A percentile compares a stretch with the other conserved stretches of the same genome.
Conservation (phyloP, 768 basidiomycete species). For the Mycena leptocephala region DNA sequence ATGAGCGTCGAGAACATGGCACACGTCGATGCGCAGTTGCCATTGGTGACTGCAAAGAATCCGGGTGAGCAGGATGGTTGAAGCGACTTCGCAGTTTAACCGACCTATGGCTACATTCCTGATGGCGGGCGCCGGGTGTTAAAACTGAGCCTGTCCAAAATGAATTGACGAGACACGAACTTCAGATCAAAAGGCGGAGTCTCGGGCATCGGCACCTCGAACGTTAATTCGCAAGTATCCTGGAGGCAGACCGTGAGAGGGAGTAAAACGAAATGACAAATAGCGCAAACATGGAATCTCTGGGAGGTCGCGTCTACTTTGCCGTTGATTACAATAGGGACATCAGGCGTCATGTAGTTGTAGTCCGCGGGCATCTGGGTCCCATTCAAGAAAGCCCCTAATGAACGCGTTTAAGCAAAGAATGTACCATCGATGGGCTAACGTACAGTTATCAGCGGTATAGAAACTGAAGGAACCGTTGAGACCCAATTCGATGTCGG, state of each 20-base stretch:
- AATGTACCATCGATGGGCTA: neutral
- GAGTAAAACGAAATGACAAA: neutral
- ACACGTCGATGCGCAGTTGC: conserved; percentile 74
- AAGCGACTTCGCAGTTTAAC: neutral
- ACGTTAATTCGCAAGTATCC: conserved; percentile 62
- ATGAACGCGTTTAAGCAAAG: neutral
- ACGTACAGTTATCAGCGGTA: conserved; percentile 68
- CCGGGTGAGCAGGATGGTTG: neutral
- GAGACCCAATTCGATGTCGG: conserved; percentile 64
- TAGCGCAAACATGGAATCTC: conserved; percentile 60
- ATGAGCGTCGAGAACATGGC: conserved; percentile 77
- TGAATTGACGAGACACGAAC: conserved; percentile 29
- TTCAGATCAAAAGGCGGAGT: conserved; percentile 64
- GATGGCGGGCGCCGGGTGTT: conserved; percentile 4
- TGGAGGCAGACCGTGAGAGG: conserved; percentile 28
- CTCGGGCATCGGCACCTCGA: conserved; percentile 56
- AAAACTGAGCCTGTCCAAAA: neutral
- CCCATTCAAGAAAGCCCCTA: conserved; percentile 66
- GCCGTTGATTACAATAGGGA: conserved; percentile 62
- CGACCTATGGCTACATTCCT: conserved; percentile 65
- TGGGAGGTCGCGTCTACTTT: conserved; percentile 62
- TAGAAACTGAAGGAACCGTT: conserved; percentile 59
- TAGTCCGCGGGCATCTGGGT: conserved; percentile 56
- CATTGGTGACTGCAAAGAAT: conserved; percentile 54
- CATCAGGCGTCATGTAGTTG: conserved; percentile 63